Base-by-base conservation (phyloP, 805 yeast genomes). In the Jamesozyma spencerorum region DNA sequence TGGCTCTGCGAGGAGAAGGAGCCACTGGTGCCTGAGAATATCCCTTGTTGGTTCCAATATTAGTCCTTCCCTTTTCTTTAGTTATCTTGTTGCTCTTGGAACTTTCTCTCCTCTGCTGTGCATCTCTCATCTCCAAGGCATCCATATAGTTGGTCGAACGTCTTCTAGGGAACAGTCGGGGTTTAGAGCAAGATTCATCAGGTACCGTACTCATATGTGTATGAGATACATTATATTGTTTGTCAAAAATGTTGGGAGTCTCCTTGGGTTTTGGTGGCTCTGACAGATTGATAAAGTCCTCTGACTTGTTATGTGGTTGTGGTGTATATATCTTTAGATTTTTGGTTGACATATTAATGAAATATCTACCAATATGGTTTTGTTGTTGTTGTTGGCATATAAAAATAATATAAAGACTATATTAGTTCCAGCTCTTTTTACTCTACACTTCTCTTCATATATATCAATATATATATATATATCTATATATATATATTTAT, bases 191-290 rank as follows among this genome's bases (percentile, higher is more conserved):
- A 7, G 15, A n/a, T 17, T 13, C 20, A 34, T 3, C 37, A 18
- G 8, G n/a, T 10, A 5, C 35, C 42, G 15, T 22, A 10, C 26
- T 22, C 26, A 22, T 22, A 22, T 22, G 19, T 5, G 8, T 19
- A 28, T 20, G 28, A 3, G 6, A 17, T 15, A 34, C 7, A 3
- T 34, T 28, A 24, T 34, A 24, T 14, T 11, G 30, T 4, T n/a
- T 5, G 7, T 39, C 46, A 20, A 40, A 40, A 3, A 42, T 14
- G 14, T 36, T 38, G n/a, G 55, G 57, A 3, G 56, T 47, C 14
- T 44, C 50, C 38, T 47, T 41, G 5, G 54, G 47, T 17, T 38
- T 39, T n/a, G 57, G 57, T 11, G 57, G 50, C 14, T 47, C 47
- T 14, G 46, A 39, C 24, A 53, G 30, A 24, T 49, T 45, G n/a